Base-by-base conservation (phyloP, 2,329 filamentous ascomycete genomes). In the Phoma sp. region DNA sequence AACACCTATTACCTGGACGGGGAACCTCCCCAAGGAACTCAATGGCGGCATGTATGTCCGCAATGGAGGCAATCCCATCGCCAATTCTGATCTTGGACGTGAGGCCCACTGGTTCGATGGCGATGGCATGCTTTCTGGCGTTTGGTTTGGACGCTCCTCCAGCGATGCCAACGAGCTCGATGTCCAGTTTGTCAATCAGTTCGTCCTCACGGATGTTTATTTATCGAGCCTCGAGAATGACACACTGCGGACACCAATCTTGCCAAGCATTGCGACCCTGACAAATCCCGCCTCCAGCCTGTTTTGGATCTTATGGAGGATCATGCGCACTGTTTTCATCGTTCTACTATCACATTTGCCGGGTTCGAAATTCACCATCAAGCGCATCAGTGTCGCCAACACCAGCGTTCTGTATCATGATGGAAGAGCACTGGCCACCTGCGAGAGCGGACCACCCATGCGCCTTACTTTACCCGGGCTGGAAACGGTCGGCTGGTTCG, bases 31-130 rank as follows among this genome's bases (percentile, higher is more conserved):
- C 1, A 58, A 75, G n/a, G 88, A 90, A 57, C 79, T 91, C 36
- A 80, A 81, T 8, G 88, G 87, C 1, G 88, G 88, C 12, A 83
- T 91, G 72, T 91, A 91, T 65, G 84, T 91, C 25, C 84, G 88
- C 15, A 91, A 91, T 68, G 88, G 88, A 36, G 86, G 84, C 25
- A 91, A 90, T 64, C 87, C 88, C 6, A 77, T 88, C 7, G 81
- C 81, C 25, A 86, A 89, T 54, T 77, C 83, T 21, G 83, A 88
- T 49, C 70, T 85, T 2, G 82, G 81, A 35, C 80, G 86, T 59
- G 85, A 88, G 67, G 82, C 85, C 8, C 88, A 91, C 68, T 90
- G 87, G 87, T 91, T 91, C 58, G 88, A 91, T 62, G 88, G 88
- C 29, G 88, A 91, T 68, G 88, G 88, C 4, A 91, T 91, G 88